These are phyloP conservation scores for Ogataea salicorniae DNA, from an alignment of 805 yeast species.

Conservation along the genomic window DNA sequence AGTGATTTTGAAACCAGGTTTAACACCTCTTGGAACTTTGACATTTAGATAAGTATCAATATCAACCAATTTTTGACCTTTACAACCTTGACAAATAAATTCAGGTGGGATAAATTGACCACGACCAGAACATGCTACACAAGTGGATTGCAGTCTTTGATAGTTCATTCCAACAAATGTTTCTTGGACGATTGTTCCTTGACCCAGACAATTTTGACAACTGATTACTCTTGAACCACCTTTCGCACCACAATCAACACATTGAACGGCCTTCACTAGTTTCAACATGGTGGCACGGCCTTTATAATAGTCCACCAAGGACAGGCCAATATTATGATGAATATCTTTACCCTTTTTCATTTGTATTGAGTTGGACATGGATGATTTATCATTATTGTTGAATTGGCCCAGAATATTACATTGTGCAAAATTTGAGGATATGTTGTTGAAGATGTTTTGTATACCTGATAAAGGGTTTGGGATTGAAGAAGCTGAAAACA, in stretches of 20 bases:
- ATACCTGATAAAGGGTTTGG: no score
- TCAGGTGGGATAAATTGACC: conserved; percentile 31
- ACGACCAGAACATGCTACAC: conserved; percentile 40
- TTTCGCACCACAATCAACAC: conserved; percentile 45
- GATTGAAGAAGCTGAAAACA: conserved; percentile 14
- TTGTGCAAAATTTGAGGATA: no score
- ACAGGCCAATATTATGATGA: conserved; percentile 46
- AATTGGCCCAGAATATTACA: no score
- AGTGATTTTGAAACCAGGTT: conserved; percentile 45
- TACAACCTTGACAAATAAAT: conserved; percentile 37
- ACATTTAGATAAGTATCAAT: conserved; percentile 48
- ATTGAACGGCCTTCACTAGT: conserved; percentile 44
- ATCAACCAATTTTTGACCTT: conserved; percentile 41
- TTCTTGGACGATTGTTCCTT: conserved; percentile 37
- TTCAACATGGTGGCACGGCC: conserved; percentile 56
- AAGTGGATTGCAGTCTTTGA: conserved; percentile 39
- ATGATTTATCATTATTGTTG: no score
- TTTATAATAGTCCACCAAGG: conserved; percentile 49
- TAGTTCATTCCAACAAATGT: conserved; percentile 40
- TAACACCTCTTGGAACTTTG: conserved; percentile 51
- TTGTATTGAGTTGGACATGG: no score
- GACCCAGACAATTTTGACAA: conserved; percentile 39
- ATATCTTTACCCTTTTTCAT: conserved; percentile 47
- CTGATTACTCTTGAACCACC: conserved; percentile 38
- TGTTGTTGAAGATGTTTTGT: no score